Evolutionary conservation across 495 filamentous ascomycete species (phyloP).

Genomic region (Aspergillus baeticus): DNA sequence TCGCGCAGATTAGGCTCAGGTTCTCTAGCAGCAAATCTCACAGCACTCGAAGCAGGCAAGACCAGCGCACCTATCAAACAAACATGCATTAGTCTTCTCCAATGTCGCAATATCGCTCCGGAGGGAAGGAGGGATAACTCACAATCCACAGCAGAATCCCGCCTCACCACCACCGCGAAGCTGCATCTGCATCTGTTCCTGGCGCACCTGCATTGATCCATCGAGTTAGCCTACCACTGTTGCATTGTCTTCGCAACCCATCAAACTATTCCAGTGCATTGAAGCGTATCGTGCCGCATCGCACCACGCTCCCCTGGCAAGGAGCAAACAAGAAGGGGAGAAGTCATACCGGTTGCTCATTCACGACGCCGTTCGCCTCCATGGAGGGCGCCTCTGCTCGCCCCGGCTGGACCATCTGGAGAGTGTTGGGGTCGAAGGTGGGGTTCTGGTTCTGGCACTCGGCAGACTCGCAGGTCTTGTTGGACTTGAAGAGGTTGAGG

Average conservation of each 20-base stretch:
- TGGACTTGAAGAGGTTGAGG: constrained; percentile 39
- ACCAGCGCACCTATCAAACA: constrained; percentile 39
- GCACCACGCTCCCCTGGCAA: no score
- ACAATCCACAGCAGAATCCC: constrained; percentile 48
- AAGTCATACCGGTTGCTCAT: constrained; percentile 38
- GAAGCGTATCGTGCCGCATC: no score
- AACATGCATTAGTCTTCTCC: neutral
- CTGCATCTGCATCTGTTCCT: constrained; percentile 37
- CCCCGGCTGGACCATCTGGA: constrained; percentile 38
- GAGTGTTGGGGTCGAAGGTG: constrained; percentile 34
- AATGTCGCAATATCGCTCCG: neutral
- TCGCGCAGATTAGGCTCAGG: neutral
- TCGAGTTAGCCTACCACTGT: no score
- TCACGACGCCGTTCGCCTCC: constrained; percentile 21
- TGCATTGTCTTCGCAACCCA: no score
- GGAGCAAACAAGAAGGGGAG: no score
- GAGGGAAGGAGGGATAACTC: constrained; percentile 17
- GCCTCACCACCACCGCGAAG: constrained; percentile 44
- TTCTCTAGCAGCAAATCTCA: constrained; percentile 43
- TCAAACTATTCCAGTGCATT: no score
- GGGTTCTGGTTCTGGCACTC: constrained; percentile 10
- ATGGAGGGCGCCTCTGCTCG: constrained; percentile 28
- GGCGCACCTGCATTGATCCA: constrained; percentile 25
- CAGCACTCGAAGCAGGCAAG: constrained; percentile 46
- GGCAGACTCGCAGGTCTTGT: constrained; percentile 20